Base-by-base conservation (phyloP, 441 rosid species). In the Erysimum pusillum region DNA sequence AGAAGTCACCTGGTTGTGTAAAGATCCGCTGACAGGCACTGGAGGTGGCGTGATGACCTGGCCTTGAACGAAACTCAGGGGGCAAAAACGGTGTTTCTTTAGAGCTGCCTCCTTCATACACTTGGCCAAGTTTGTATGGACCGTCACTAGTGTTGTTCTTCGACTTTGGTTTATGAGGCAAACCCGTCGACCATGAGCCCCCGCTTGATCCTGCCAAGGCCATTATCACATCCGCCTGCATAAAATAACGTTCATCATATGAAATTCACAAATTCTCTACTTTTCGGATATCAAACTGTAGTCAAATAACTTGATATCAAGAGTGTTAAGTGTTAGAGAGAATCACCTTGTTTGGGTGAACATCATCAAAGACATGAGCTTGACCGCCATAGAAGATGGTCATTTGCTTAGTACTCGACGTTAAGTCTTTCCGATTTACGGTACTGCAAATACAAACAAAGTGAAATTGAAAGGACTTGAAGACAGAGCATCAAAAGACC, bases 291-390 rank as follows among this genome's bases (percentile, higher is more conserved):
- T 58, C 10, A 32, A 15, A 44, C 42, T 39, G 39, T 15, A 11
- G 15, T 41, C 58, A 56, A 53, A 38, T 7, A 41, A 54, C 14
- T 46, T 69, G 60, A 60, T 60, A 51, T 51, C 56, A 7, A 39
- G 39, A 58, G 38, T 18, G 36, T 10, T 10, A 14, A 61, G 64
- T 4, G 4, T 52, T 12, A 63, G 52, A 57, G 51, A 48, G 15
- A 71, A 73, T 22, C 60, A 88, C 97, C 83, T 91, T 95, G 86
- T 95, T 93, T 48, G 96, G 96, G 71, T 90, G 97, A 67, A 95
- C 98, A 65, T 95, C 96, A 82, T 95, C 99, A 79, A 95, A 95
- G 72, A 95, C 99, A 83, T 91, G 97, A 81, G 99, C 99, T 85
- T 91, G 99, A 79, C 99, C 98, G 4, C 93, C 96, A 71, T 95